Evolutionary conservation across 139 green algal species (phyloP).

Genomic region (Tetraselmis striata): DNA sequence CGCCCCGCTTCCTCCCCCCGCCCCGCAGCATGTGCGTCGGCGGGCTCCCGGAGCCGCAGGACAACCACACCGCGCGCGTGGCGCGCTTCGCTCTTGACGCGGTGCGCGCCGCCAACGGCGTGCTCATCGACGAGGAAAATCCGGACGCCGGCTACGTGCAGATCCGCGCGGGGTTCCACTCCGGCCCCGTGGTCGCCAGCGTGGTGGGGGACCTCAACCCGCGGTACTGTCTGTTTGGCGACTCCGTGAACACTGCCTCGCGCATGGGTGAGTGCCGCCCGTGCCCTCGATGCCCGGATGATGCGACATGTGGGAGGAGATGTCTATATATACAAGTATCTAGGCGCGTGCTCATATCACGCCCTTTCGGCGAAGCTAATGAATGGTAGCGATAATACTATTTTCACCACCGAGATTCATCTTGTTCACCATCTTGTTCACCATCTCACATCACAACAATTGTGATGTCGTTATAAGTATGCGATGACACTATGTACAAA

Average conservation of each 20-base stretch:
- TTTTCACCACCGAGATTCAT: background rate
- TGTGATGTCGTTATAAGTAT: no score
- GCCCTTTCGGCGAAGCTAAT: no score
- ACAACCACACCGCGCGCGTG: slow-evolving; percentile 8
- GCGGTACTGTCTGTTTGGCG: slow-evolving; percentile 15
- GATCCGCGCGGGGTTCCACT: slow-evolving; percentile 20
- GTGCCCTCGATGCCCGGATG: background rate
- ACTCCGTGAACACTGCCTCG: slow-evolving; percentile 19
- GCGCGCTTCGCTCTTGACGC: background rate
- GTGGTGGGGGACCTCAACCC: slow-evolving; percentile 7
- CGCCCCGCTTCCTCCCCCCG: no score
- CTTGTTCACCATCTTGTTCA: no score
- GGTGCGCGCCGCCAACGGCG: background rate
- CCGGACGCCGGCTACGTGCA: background rate
- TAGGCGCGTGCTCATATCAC: no score
- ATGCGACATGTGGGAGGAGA: background rate
- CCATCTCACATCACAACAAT: no score
- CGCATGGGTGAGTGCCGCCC: slow-evolving; percentile 15
- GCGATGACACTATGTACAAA: no score
- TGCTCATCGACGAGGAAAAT: background rate
- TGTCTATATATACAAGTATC: background rate
- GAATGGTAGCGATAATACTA: no score
- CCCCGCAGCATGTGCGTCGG: slow-evolving; percentile 14
- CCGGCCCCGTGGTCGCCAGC: slow-evolving; percentile 14
- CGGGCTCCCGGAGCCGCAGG: background rate